Evolutionary conservation across 805 yeast genomes (phyloP).

Genomic region (Ascoidea tarda): DNA sequence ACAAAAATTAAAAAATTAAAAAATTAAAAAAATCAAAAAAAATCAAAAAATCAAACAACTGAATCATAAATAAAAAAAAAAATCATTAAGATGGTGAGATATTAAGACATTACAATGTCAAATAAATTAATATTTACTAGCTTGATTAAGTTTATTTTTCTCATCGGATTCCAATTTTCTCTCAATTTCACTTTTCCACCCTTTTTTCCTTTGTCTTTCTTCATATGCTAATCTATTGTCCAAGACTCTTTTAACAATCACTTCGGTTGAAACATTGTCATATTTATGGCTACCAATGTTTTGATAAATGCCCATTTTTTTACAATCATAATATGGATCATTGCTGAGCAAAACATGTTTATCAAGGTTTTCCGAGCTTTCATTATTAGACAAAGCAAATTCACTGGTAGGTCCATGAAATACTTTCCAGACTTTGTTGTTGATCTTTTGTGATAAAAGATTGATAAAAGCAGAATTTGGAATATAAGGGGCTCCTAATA

Average conservation of each 20-base stretch:
- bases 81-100: background rate
- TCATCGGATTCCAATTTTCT: slow-evolving; percentile 16
- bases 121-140: background rate
- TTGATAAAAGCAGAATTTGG: slow-evolving; percentile 28
- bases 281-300: slow-evolving; percentile 41
- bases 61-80: too few relatives aligned
- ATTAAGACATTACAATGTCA: too few relatives aligned
- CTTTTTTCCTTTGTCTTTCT: slow-evolving; percentile 78
- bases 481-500: slow-evolving; percentile 53
- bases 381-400: slow-evolving; percentile 19
- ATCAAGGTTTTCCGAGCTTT: slow-evolving; percentile 10
- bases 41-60: background rate
- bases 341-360: background rate
- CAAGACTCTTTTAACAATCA: slow-evolving; percentile 65
- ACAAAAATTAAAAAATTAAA: too few relatives aligned
- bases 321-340: slow-evolving; percentile 24
- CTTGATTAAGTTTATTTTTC: slow-evolving; percentile 4
- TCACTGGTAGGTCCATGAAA: slow-evolving; percentile 45
- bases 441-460: slow-evolving; percentile 18
- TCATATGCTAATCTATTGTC: slow-evolving; percentile 56
- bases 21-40: too few relatives aligned
- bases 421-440: slow-evolving; percentile 25
- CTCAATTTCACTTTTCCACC: slow-evolving; percentile 57
- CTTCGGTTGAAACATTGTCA: slow-evolving; percentile 50
- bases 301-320: slow-evolving; percentile 21